These are phyloP conservation scores for Kazachstania taianensis DNA, from an alignment of 805 yeast species.

Conservation along the genomic window DNA sequence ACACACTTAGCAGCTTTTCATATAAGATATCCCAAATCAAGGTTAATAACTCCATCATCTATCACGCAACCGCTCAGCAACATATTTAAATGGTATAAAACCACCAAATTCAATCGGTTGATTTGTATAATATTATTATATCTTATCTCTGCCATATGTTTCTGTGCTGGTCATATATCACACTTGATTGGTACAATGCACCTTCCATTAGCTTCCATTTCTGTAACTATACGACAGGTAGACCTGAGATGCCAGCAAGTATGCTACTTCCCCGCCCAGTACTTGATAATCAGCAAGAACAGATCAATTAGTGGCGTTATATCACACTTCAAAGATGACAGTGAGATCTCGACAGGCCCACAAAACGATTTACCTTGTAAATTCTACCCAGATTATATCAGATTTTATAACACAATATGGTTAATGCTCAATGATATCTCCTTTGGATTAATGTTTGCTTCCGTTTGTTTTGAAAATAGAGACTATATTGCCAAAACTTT, in stretches of 20 bases:
- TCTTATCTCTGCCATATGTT: conserved; percentile 7
- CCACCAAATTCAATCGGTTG: not conserved
- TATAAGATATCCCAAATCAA: conserved; percentile 1
- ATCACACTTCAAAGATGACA: conserved; percentile 10
- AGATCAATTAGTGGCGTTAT: conserved; percentile 8
- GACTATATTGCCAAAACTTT: conserved; percentile 32
- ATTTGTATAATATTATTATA: conserved; percentile 4
- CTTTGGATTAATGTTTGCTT: conserved; percentile 54
- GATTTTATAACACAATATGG: conserved; percentile 84
- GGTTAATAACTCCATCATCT: not conserved
- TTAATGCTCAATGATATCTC: conserved; percentile 71
- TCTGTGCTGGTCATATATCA: conserved; percentile 13
- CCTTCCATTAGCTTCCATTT: conserved; percentile 24
- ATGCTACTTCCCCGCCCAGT: conserved; percentile 72
- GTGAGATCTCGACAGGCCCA: conserved; percentile 10
- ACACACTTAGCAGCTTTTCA: conserved; percentile 2
- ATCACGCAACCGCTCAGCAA: not conserved
- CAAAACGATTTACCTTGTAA: conserved; percentile 31
- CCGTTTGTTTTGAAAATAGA: conserved; percentile 35
- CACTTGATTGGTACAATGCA: conserved; percentile 11
- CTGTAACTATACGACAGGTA: conserved; percentile 66
- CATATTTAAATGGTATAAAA: conserved; percentile 2
- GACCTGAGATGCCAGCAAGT: conserved; percentile 70
- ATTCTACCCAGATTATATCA: conserved; percentile 53
- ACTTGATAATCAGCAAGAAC: conserved; percentile 38